Conservation (phyloP, 495 filamentous ascomycete species). For the Hypoxylon rickii region DNA sequence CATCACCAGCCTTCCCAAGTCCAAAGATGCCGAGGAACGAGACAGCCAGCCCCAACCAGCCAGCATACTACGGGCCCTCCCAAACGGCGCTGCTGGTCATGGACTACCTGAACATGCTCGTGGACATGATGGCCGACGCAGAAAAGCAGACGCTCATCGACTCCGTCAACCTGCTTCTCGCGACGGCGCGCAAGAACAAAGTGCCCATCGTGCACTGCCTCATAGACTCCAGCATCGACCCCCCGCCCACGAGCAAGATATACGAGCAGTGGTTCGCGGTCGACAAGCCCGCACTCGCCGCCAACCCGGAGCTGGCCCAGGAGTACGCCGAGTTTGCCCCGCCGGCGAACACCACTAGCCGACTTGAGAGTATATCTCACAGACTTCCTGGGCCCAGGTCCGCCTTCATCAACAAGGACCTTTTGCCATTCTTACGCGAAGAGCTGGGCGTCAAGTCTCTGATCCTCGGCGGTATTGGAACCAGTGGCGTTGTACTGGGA, state of each 20-base stretch:
- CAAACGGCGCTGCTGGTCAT: constrained; percentile 9
- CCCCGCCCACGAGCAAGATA: constrained; percentile 6
- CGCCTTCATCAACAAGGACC: background rate
- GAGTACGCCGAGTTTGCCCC: constrained; percentile 4
- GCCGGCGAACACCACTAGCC: background rate
- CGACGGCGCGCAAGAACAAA: constrained; percentile 4
- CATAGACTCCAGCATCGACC: constrained; percentile 3
- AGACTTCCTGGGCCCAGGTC: constrained; percentile 3
- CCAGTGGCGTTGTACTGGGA: constrained; percentile 7
- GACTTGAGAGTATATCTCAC: background rate
- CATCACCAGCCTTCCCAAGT: no score
- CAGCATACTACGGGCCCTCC: background rate
- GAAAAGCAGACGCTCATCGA: constrained; percentile 1
- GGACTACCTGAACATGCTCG: constrained; percentile 7
- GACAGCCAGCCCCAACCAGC: background rate
- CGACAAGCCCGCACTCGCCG: constrained; percentile 7
- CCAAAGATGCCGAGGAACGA: background rate
- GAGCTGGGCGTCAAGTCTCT: background rate
- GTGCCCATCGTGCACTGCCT: constrained; percentile 14
- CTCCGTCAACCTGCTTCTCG: background rate
- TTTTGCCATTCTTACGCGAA: constrained; percentile 8
- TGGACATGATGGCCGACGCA: constrained; percentile 1
- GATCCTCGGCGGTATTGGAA: constrained; percentile 9
- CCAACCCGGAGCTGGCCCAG: background rate
- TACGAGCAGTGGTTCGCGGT: constrained; percentile 5